phyloP scores from a whole-genome alignment of 306 rosid species.

The Fagus crenata region DNA sequence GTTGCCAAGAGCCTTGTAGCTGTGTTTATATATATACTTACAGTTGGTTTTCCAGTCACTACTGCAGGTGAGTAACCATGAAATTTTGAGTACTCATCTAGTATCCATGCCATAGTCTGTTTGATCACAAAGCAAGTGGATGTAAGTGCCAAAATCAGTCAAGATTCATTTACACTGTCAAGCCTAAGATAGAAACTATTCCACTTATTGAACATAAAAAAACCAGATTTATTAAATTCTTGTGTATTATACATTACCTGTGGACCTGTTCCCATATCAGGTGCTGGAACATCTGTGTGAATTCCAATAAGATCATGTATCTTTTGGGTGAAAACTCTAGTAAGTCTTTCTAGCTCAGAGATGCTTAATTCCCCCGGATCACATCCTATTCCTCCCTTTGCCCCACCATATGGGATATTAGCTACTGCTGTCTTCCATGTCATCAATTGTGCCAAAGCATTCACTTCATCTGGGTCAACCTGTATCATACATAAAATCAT shows the following conservation, averaged over 20 bases:
- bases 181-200: background rate
- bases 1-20: no score
- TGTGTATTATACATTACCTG: constrained; percentile 52
- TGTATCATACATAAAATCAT: constrained; percentile 30
- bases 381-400: constrained; percentile 97
- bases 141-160: constrained; percentile 3
- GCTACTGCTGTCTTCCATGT: constrained; percentile 99
- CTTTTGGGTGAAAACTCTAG: constrained; percentile 94
- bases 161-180: background rate
- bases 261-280: constrained; percentile 98
- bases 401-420: constrained; percentile 94
- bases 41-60: constrained; percentile 93
- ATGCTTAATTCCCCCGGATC: constrained; percentile 62
- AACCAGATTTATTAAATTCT: background rate
- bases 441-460: constrained; percentile 95
- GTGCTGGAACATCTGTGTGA: constrained; percentile 93
- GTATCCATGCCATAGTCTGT: constrained; percentile 99
- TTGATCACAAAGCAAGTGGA: constrained; percentile 16
- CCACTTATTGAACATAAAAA: background rate
- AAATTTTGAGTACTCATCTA: constrained; percentile 92
- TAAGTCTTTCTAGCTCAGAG: constrained; percentile 85
- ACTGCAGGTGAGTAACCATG: constrained; percentile 95
- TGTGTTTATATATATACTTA: constrained; percentile 30
- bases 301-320: constrained; percentile 85
- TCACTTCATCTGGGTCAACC: constrained; percentile 99